phyloP scores from a whole-genome alignment of 2,329 filamentous ascomycete genomes.

The Nemania sp. region DNA sequence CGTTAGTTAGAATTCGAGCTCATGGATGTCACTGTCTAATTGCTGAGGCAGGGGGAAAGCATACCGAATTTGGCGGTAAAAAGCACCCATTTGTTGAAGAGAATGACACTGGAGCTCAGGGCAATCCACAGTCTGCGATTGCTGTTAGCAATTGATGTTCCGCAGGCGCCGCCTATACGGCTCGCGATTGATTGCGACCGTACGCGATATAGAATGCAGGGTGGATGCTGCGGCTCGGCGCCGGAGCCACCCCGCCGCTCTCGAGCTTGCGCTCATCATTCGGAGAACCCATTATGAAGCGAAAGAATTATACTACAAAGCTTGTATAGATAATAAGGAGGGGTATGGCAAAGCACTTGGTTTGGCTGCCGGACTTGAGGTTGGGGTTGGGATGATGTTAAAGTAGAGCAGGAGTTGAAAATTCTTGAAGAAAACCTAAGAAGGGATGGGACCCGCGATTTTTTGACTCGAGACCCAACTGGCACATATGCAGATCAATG shows the following conservation, averaged over 20 bases:
- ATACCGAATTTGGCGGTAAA: constrained; percentile 74
- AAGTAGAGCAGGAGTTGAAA: constrained; percentile 18
- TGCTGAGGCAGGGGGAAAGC: constrained; percentile 40
- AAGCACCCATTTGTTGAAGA: constrained; percentile 94
- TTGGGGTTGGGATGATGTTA: constrained; percentile 8
- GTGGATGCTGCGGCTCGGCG: constrained; percentile 27
- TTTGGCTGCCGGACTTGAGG: constrained; percentile 7
- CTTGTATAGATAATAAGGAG: not conserved
- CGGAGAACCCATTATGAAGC: constrained; percentile 21
- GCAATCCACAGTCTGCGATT: constrained; percentile 72
- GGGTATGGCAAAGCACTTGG: not conserved
- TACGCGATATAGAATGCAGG: constrained; percentile 36
- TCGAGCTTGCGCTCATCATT: constrained; percentile 34
- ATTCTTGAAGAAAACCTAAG: constrained; percentile 16
- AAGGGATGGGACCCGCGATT: constrained; percentile 14
- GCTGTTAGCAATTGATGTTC: constrained; percentile 8
- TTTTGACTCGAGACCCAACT: constrained; percentile 20
- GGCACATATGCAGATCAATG: constrained; percentile 25
- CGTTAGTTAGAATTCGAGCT: constrained; percentile 10
- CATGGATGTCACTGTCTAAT: not conserved
- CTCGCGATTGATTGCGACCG: constrained; percentile 7
- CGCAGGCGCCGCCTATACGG: not conserved
- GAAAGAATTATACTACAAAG: constrained; percentile 5
- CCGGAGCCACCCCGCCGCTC: constrained; percentile 26
- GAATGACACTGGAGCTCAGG: constrained; percentile 81